A percentile compares a stretch with the other conserved stretches of the same genome.
phyloP scores from a whole-genome alignment of 495 filamentous ascomycete genomes.

The Podospora australis region DNA sequence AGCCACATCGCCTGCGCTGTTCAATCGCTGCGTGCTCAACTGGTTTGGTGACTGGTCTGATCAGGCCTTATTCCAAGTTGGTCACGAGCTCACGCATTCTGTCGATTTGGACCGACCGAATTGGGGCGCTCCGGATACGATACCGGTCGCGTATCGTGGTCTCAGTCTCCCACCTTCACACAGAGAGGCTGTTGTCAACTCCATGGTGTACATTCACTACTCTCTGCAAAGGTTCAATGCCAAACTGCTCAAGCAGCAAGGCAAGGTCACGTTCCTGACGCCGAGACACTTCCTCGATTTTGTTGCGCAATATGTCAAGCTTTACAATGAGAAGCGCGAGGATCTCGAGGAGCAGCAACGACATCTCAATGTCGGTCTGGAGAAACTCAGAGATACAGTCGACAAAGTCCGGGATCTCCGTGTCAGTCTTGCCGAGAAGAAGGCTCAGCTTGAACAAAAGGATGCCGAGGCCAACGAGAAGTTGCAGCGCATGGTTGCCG shows the following conservation, averaged over 20 bases:
- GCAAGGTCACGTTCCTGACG: conserved; percentile 83
- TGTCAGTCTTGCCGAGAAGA: conserved; percentile 85
- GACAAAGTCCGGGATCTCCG: conserved; percentile 94
- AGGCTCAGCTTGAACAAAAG: conserved; percentile 85
- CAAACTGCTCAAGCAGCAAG: conserved; percentile 85
- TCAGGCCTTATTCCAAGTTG: conserved; percentile 97
- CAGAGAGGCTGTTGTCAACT: conserved; percentile 84
- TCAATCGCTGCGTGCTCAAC: conserved; percentile 98
- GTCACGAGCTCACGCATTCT: conserved; percentile 88
- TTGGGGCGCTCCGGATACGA: conserved; percentile 80
- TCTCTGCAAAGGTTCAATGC: conserved; percentile 84
- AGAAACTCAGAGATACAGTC: conserved; percentile 96
- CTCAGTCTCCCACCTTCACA: conserved; percentile 80
- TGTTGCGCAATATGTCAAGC: conserved; percentile 92
- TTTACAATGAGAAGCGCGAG: conserved; percentile 97
- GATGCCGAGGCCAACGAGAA: conserved; percentile 96
- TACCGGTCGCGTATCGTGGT: conserved; percentile 85
- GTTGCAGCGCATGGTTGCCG: conserved; percentile 90
- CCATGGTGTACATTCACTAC: conserved; percentile 98
- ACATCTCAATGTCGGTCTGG: conserved; percentile 93
- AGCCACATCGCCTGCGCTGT: conserved; percentile 91
- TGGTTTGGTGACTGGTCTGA: conserved; percentile 99
- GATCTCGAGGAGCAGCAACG: conserved; percentile 97
- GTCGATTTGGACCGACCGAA: conserved; percentile 85
- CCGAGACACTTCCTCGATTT: conserved; percentile 97